phyloP scores from a whole-genome alignment of 768 basidiomycete species.

The Gloeopeniophorella convolvens region DNA sequence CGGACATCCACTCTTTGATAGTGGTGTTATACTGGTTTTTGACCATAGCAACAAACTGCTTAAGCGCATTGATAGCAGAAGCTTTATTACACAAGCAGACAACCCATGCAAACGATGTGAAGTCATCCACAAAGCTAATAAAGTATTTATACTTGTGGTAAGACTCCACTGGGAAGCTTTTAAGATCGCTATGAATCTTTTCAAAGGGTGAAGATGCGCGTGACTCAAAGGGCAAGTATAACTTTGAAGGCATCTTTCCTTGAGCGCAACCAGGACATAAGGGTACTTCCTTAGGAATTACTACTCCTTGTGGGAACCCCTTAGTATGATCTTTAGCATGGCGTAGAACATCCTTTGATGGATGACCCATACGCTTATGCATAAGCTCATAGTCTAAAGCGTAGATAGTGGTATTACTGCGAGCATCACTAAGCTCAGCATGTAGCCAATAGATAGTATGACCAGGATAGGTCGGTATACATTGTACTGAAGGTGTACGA shows the following conservation, averaged over 20 bases:
- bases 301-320: background rate
- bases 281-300: background rate
- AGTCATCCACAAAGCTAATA: background rate
- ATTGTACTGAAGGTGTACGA: background rate
- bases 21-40: background rate
- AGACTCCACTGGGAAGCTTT: background rate
- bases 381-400: no score
- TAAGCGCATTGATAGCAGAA: background rate
- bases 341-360: background rate
- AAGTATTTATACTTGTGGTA: background rate
- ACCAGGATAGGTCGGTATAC: background rate
- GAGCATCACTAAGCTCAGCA: background rate
- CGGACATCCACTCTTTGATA: background rate
- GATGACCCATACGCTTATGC: background rate
- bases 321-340: background rate
- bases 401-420: background rate
- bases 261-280: background rate
- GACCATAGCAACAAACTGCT: background rate
- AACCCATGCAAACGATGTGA: background rate
- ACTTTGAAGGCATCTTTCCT: background rate
- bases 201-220: no score
- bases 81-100: background rate
- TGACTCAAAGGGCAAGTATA: background rate
- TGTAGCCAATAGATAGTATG: background rate
- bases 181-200: background rate